Evolutionary conservation across 2,329 filamentous ascomycete species (phyloP), one percentile per base, ranked within the genome.

Genomic region (Colletotrichum horii): DNA sequence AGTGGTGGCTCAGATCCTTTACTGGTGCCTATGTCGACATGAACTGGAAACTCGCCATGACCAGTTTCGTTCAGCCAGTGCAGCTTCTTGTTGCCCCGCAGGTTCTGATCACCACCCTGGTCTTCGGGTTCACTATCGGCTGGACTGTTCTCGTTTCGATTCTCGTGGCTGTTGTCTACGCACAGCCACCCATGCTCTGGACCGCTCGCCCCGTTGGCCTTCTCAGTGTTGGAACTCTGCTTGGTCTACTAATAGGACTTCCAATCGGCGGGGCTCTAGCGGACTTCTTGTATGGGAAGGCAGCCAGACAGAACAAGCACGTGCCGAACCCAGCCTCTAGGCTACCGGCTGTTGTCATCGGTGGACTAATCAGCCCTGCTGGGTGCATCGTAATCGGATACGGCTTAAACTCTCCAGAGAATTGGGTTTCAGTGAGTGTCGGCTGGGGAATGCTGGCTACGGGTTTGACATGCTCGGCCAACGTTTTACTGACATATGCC

Each of bases 361-460:
- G 76, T 19, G 77, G 43, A 19, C 22, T 79, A 12, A 69, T 79
- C 24, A 78, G 77, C 48, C 78, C 78, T 8, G 68, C 71, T 15
- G 77, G 78, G 9, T 77, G 74, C 24, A 28, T 79, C 14, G 12
- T 79, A 19, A 68, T 79, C 34, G 78, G 77, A 1, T 78, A 76
- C 60, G 58, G 65, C 3, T 38, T 78, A 3, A 38, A 73, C 22
- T 75, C 77, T 7, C 68, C 78, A 7, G 32, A 62, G 12, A 71
- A 77, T n/a, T 79, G 77, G 76, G 61, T 70, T 36, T 34, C 32
- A n/a, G 55, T 77, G 4, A 73, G 71, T 28, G 43, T 78, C 22
- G 77, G 77, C 36, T 79, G 76, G 70, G 76, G 67, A 19, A 79
- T 79, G 78, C 24, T 78, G 24, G 28, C 74, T 16, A 76, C 76